These are phyloP conservation scores for Falciphora oryzae DNA, from an alignment of 2,329 filamentous ascomycete species.

Conservation along the genomic window DNA sequence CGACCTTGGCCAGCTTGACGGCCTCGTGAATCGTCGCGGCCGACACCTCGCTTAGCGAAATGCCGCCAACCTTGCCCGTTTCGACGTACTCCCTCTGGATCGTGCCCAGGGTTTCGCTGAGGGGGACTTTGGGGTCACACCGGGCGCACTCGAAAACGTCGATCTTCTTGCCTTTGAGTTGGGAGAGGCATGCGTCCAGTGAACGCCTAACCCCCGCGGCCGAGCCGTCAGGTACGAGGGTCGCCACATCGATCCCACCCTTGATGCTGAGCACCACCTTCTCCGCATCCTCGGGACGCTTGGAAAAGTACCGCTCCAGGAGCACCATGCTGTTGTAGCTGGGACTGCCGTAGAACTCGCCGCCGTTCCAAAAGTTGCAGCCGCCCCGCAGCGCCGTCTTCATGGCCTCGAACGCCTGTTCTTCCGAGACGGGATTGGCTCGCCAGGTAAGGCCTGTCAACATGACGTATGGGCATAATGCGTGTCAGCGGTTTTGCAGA, in stretches of 20 bases:
- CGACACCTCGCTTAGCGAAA: slow-evolving; percentile 47
- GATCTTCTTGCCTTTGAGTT: slow-evolving; percentile 50
- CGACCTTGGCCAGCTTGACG: slow-evolving; percentile 37
- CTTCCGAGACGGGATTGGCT: slow-evolving; percentile 31
- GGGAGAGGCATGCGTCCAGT: slow-evolving; percentile 49
- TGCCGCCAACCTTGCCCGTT: slow-evolving; percentile 43
- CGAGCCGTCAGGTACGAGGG: slow-evolving; percentile 61
- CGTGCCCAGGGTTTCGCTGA: slow-evolving; percentile 36
- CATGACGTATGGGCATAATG: background rate
- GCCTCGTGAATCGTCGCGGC: slow-evolving; percentile 44
- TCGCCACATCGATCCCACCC: slow-evolving; percentile 56
- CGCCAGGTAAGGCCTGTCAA: slow-evolving; percentile 39
- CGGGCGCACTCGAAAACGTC: slow-evolving; percentile 57
- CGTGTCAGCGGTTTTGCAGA: background rate
- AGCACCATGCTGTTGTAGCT: slow-evolving; percentile 53
- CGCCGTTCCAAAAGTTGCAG: slow-evolving; percentile 54
- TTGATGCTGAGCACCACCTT: slow-evolving; percentile 60
- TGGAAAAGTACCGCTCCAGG: slow-evolving; percentile 55
- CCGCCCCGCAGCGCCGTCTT: slow-evolving; percentile 41
- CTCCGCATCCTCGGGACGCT: slow-evolving; percentile 57
- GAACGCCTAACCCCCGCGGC: slow-evolving; percentile 49
- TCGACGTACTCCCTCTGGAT: slow-evolving; percentile 45
- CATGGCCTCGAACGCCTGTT: slow-evolving; percentile 49
- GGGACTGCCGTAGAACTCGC: slow-evolving; percentile 58
- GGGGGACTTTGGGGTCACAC: slow-evolving; percentile 43